Base-by-base conservation (phyloP, 306 rosid genomes). In the Begonia masoniana region DNA sequence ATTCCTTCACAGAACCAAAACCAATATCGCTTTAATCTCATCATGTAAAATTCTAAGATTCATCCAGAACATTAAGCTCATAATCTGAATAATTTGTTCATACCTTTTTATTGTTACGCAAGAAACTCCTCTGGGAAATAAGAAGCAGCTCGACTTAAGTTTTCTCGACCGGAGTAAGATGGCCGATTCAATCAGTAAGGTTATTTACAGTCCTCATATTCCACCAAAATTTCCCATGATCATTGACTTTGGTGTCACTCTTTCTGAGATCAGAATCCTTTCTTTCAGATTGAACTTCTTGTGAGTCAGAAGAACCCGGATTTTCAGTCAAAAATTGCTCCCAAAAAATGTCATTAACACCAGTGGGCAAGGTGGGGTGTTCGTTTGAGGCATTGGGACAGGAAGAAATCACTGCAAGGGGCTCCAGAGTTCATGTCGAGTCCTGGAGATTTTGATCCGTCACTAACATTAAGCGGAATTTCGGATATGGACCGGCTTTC, bases 311-410 rank as follows among this genome's bases (percentile, higher is more conserved):
- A 3, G 85, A 74, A 56, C 82, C 95, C 17, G 95, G 89, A 74
- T 78, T 74, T 77, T 89, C 97, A 1, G 87, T 82, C 80, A 89
- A 80, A 69, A 80, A 85, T 56, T 77, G 87, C 59, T 85, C 82
- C 95, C 97, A 89, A 59, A 85, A 89, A 15, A 66, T 43, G 14
- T 82, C 94, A 73, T 82, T 89, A 43, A 58, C 78, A 51, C 89
- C 84, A 4, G 78, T 62, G 19, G 74, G 52, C 54, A 26, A 79
- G 15, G 42, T 60, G 15, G 58, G 69, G 57, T 62, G 72, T 57
- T 71, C 84, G 55, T 61, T 56, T 6, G 71, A 61, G 72, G 76
- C 42, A 51, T 48, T 56, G 48, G 66, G 68, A 31, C 52, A 56
- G 5, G 62, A 56, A 71, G 68, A 58, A 56, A 49, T 60, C 5